Evolutionary conservation across 2,329 filamentous ascomycete genomes (phyloP).

Genomic region (Tympanopsis confertula): DNA sequence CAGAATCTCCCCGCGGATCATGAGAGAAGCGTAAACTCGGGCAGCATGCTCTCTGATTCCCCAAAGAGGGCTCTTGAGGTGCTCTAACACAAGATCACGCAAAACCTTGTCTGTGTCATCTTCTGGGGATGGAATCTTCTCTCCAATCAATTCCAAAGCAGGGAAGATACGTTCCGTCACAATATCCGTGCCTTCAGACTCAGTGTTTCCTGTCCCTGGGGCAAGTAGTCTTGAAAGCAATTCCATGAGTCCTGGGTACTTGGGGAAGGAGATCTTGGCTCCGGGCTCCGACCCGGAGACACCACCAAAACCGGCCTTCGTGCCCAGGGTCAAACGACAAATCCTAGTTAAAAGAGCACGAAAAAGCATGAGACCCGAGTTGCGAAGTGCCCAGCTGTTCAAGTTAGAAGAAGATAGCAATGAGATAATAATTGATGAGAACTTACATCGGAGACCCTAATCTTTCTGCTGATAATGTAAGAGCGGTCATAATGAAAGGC

Average conservation of each 20-base stretch:
- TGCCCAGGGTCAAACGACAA: background rate
- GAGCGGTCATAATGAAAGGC: background rate
- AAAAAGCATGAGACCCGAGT: constrained; percentile 1
- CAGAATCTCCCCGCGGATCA: constrained; percentile 18
- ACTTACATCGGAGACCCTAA: constrained; percentile 1
- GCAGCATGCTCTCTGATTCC: constrained; percentile 31
- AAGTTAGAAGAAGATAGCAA: too few relatives aligned
- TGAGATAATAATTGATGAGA: too few relatives aligned
- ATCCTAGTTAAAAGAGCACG: background rate
- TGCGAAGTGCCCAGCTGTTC: background rate
- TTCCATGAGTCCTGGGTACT: constrained; percentile 22
- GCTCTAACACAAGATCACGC: constrained; percentile 16
- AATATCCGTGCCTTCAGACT: constrained; percentile 7
- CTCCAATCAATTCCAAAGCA: constrained; percentile 28
- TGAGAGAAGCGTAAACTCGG: constrained; percentile 23
- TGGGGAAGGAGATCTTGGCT: constrained; percentile 22
- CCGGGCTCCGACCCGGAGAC: constrained; percentile 16
- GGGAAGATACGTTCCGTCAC: constrained; percentile 29
- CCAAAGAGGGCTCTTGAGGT: constrained; percentile 29
- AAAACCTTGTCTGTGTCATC: constrained; percentile 18
- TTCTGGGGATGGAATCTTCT: constrained; percentile 21
- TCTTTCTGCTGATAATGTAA: background rate
- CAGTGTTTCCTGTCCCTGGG: too few relatives aligned
- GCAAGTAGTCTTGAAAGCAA: constrained; percentile 20
- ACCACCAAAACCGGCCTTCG: background rate